Base-by-base conservation (phyloP, 345 rosid species). In the Aquilaria yunnanensis region DNA sequence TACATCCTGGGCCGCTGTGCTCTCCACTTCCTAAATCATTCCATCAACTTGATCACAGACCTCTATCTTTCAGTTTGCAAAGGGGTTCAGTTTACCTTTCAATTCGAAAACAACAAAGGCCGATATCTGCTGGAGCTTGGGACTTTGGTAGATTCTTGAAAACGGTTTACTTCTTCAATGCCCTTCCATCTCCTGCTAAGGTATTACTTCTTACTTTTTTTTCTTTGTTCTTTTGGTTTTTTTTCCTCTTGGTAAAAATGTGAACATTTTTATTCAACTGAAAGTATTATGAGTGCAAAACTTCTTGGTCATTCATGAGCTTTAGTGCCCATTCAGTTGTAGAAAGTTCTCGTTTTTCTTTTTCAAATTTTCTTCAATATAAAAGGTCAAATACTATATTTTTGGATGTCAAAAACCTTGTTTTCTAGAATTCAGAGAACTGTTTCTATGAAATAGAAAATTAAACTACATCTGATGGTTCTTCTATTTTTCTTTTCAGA, bases 141-240 rank as follows among this genome's bases (percentile, higher is more conserved):
- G 96, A 90, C 66, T 76, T 93, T 14, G 96, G 98, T 29, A 83
- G 98, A 69, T 93, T 90, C 63, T 16, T 93, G 66, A 90, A 83
- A 73, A 93, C 94, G 2, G 70, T 93, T 30, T 85, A 80, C 71
- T 93, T 88, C 72, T 90, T 93, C 80, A 88, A 90, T 47, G 86
- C 90, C 37, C 85, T 89, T 48, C 96, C 97, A 0, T 84, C 90
- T 75, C 98, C 92, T 48, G 61, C 84, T 56, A 90, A 86, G 97
- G 98, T 93, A 56, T 6, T 14, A 2, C 2, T 12, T 48, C 61
- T 49, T 11, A 5, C 43, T 37, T 4, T 5, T 37, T 37, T 37
- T 4, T 37, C 43, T 37, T 37, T 37, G 2, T 37, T 51, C 16
- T 31, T 67, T 37, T 37, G 7, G 8, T 37, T 2, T 37, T 37